Base-by-base conservation (phyloP, 2,329 filamentous ascomycete genomes). In the Beauveria rudraprayagi region DNA sequence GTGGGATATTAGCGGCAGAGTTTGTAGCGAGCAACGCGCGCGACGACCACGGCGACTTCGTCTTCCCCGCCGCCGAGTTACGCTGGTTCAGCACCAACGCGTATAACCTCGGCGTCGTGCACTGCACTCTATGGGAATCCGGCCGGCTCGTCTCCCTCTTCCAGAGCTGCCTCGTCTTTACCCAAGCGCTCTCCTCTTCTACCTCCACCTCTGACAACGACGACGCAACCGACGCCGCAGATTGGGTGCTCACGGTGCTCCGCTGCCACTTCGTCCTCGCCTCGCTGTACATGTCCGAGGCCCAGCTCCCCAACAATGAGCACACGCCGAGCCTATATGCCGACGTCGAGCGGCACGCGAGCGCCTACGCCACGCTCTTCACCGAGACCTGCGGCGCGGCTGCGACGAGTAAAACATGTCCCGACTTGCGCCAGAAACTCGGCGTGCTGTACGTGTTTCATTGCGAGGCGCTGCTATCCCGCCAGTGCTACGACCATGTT, bases 71-170 rank as follows among this genome's bases (percentile, higher is more conserved):
- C 0, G 71, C 78, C 3, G 91, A 96, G 67, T 77, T 95, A 3
- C 82, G 92, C 66, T 96, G 91, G 91, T 92, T 96, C 70, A 88
- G 87, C 43, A 87, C 87, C 64, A 93, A 90, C 64, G 82, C 88
- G 1, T 96, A 95, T 76, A 95, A 94, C 65, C 71, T 92, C 7
- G 87, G 86, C 0, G 73, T 93, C 5, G 84, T 85, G 63, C 78
- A 87, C 65, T 78, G 79, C 1, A 76, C 81, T 3, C 65, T 62
- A 1, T 87, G 88, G 78, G 70, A 81, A 26, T 77, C 86, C 1
- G 70, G 71, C 6, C 72, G 79, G 54, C 76, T 87, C 0, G 69
- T 86, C 3, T 77, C 82, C 3, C 78, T 96, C 26, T 73, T 87
- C 53, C 71, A 70, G 5, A 75, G 76, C 30, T 86, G 82, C 63